Evolutionary conservation across 2,329 filamentous ascomycete species (phyloP), one percentile per base, ranked within the genome.

Genomic region (Alternaria ethzedia): DNA sequence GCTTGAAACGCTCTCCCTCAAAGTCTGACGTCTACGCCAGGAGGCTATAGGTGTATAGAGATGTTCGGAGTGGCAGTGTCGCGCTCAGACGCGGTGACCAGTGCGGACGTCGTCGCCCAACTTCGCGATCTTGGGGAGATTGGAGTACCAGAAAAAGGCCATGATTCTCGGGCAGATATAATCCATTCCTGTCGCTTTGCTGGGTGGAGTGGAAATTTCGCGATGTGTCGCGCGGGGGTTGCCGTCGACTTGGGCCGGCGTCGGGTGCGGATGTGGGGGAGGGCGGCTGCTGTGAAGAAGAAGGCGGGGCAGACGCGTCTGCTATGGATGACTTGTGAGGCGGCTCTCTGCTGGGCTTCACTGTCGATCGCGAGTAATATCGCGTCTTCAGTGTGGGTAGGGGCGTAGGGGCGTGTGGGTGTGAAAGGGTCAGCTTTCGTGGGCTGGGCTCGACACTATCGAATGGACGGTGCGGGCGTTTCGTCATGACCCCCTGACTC

Each of bases 111-210:
- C 66, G 49, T 69, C 47, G 64, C 65, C 69, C 66, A 68, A 63
- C 65, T 72, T 72, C 62, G 69, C 68, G 59, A 67, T 68, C 64
- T 68, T 64, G 49, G 69, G 69, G 59, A 70, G 66, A 58, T 66
- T 69, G 54, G 61, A 69, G 64, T 65, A 67, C 70, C 71, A 65
- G 62, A 55, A 68, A 71, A 62, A 70, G 54, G 70, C 71, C 71
- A 74, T 74, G 67, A 67, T 64, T 69, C 58, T 69, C 50, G 60
- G 66, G 63, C 58, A 59, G 50, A 61, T 47, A 57, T 58, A 52
- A 57, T 68, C 61, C 70, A 72, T 74, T 70, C 65, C 70, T 70
- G 17, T 61, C 58, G 66, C 51, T 66, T 64, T 44, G 41, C 23
- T 56, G 45, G 41, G 50, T 46, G 51, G 57, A 21, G 20, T 55